Percentiles rank a stretch among this genome's conserved stretches.
Evolutionary conservation across 495 filamentous ascomycete genomes (phyloP).

Genomic region (Aspergillus asperescens): DNA sequence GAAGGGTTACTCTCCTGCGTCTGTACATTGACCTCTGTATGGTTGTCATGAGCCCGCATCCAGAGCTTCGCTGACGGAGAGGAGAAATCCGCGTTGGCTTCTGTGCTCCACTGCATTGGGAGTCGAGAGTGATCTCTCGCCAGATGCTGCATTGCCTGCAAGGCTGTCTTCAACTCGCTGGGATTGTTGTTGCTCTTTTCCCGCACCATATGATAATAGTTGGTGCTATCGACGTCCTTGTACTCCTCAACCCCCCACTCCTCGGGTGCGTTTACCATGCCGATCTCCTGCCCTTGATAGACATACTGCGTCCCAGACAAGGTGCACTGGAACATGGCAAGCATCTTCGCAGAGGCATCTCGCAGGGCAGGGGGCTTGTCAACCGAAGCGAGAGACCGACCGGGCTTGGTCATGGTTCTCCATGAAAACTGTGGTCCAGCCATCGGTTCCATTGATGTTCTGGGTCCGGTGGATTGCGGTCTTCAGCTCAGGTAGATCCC

Average conservation of each 20-base stretch:
- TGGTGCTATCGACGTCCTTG: slow-evolving; percentile 63
- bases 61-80: slow-evolving; percentile 44
- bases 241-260: slow-evolving; percentile 62
- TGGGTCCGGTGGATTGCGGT: slow-evolving; percentile 57
- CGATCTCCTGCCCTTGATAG: slow-evolving; percentile 73
- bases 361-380: slow-evolving; percentile 40
- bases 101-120: slow-evolving; percentile 48
- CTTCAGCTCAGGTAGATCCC: not conserved
- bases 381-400: slow-evolving; percentile 54
- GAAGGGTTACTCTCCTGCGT: slow-evolving; percentile 39
- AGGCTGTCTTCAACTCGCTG: not conserved
- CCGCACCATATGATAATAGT: slow-evolving; percentile 50
- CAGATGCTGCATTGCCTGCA: not conserved
- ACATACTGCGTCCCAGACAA: slow-evolving; percentile 64
- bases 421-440: slow-evolving; percentile 65
- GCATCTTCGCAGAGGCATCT: slow-evolving; percentile 51
- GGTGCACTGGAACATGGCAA: slow-evolving; percentile 52
- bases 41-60: slow-evolving; percentile 56
- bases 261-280: slow-evolving; percentile 63
- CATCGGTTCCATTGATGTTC: slow-evolving; percentile 55
- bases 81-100: slow-evolving; percentile 48
- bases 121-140: slow-evolving; percentile 50
- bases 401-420: slow-evolving; percentile 72
- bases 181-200: slow-evolving; percentile 28
- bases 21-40: slow-evolving; percentile 41